phyloP scores from a whole-genome alignment of 2,329 filamentous ascomycete species.

The Metarhizium brunneum region DNA sequence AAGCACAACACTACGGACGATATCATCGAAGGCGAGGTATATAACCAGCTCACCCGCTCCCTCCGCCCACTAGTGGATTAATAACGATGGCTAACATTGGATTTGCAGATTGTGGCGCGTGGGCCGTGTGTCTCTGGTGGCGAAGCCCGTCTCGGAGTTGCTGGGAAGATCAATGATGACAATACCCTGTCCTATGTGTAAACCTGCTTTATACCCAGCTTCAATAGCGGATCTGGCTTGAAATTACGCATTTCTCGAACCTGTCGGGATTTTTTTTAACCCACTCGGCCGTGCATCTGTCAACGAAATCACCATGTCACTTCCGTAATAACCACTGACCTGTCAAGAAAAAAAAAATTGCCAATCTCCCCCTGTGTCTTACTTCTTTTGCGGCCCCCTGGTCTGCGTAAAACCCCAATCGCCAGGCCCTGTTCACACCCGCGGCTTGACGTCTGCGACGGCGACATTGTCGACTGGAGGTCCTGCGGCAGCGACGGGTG shows the following conservation, averaged over 20 bases:
- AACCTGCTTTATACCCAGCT: neutral
- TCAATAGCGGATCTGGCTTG: neutral
- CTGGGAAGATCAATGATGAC: conserved; percentile 59
- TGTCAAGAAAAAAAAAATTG: too few relatives aligned
- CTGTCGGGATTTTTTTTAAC: neutral
- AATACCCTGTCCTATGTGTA: conserved; percentile 57
- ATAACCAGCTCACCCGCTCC: conserved; percentile 12
- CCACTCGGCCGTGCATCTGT: too few relatives aligned
- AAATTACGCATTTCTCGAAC: neutral
- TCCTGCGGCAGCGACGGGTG: too few relatives aligned
- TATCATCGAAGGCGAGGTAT: conserved; percentile 53
- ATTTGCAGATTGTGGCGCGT: conserved; percentile 52
- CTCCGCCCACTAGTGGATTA: neutral
- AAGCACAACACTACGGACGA: conserved; percentile 55
- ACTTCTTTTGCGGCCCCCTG: too few relatives aligned
- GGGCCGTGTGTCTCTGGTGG: conserved; percentile 66
- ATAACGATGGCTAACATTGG: neutral
- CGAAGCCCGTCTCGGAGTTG: conserved; percentile 53
- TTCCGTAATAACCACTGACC: too few relatives aligned
- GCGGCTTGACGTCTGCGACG: too few relatives aligned
- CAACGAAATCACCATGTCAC: too few relatives aligned
- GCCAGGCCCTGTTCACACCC: neutral
- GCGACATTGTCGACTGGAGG: neutral
- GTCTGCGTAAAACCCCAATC: neutral
- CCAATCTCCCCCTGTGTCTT: too few relatives aligned